A percentile compares a stretch with the other conserved stretches of the same genome.
phyloP scores from a whole-genome alignment of 2,329 filamentous ascomycete genomes.

The Trichoderma sp. region DNA sequence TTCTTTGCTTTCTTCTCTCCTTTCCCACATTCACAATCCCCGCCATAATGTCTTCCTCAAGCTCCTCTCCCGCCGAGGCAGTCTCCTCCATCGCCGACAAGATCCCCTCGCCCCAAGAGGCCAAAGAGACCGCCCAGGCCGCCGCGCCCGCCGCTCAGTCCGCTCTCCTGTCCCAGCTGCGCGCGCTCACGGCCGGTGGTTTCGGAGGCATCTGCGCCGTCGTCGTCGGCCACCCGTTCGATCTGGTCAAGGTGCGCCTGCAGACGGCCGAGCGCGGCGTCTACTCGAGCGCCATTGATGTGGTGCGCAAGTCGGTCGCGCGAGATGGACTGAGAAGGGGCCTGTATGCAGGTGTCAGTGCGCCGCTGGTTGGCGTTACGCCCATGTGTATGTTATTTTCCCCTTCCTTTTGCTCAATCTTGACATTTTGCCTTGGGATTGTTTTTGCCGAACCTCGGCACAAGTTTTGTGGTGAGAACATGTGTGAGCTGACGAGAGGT shows the following conservation, averaged over 20 bases:
- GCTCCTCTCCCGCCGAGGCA: constrained; percentile 23
- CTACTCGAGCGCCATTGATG: constrained; percentile 87
- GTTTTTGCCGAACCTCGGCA: neutral
- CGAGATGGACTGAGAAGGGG: constrained; percentile 79
- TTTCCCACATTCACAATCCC: neutral
- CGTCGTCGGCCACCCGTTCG: constrained; percentile 92
- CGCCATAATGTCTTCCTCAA: constrained; percentile 19
- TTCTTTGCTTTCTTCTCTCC: neutral
- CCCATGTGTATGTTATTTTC: constrained; percentile 82
- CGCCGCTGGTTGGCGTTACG: constrained; percentile 91
- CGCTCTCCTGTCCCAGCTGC: constrained; percentile 56
- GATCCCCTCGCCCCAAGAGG: constrained; percentile 47
- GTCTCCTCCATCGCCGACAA: constrained; percentile 39
- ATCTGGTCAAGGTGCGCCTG: constrained; percentile 94
- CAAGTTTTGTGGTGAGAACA: neutral
- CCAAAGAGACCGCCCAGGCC: constrained; percentile 23
- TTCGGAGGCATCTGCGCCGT: constrained; percentile 95
- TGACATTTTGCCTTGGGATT: neutral
- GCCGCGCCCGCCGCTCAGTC: constrained; percentile 30
- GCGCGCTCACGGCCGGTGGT: constrained; percentile 84
- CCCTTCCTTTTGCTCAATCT: neutral
- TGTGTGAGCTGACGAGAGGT: neutral
- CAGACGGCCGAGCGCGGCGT: constrained; percentile 95
- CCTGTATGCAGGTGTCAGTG: constrained; percentile 94
- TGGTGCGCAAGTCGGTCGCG: constrained; percentile 84